Base-by-base conservation (phyloP, 108 stramenopile species). In the Stephanodiscus minutulus region DNA sequence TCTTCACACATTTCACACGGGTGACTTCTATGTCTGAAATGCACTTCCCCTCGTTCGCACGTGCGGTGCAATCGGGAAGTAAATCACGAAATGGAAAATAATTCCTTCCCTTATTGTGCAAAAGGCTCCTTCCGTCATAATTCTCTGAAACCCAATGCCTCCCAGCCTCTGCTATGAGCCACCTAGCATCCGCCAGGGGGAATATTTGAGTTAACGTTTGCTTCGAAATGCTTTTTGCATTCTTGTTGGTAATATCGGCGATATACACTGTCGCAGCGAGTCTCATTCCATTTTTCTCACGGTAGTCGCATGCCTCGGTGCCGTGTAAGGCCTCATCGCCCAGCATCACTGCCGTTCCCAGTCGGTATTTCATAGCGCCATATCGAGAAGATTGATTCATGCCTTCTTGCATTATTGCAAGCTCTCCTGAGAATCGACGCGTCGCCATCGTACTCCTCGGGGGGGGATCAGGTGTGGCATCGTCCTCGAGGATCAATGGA, bases 321-420 rank as follows among this genome's bases (percentile, higher is more conserved):
- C 84, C 87, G 39, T 90, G 89, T 39, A 72, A 48, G 21, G 85
- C 78, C 35, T 86, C 85, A 49, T 85, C 89, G 28, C 89, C 89
- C 61, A 90, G 70, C 60, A 86, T 70, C 33, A 82, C 68, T 11
- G 85, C 89, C 17, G 65, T 61, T 46, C 83, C 79, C 2, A 81
- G 70, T 43, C 64, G 49, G 27, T 86, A 76, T n/a, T 83, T 77
- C 20, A 74, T 48, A 15, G 78, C 61, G 21, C 68, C 81, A 8
- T 53, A 61, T 31, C 54, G 47, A 49, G 10, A 0, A 7, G 43
- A 13, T 2, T 13, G 43, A 20, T n/a, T n/a, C n/a, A n/a, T n/a
- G n/a, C n/a, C n/a, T n/a, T n/a, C n/a, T n/a, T n/a, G n/a, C n/a
- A n/a, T n/a, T n/a, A n/a, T n/a, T n/a, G n/a, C n/a, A n/a, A n/a